Percentiles rank a stretch among this genome's conserved stretches.
These are phyloP conservation scores for Penicillium antarcticum DNA, from an alignment of 495 filamentous ascomycete species.

Conservation along the genomic window DNA sequence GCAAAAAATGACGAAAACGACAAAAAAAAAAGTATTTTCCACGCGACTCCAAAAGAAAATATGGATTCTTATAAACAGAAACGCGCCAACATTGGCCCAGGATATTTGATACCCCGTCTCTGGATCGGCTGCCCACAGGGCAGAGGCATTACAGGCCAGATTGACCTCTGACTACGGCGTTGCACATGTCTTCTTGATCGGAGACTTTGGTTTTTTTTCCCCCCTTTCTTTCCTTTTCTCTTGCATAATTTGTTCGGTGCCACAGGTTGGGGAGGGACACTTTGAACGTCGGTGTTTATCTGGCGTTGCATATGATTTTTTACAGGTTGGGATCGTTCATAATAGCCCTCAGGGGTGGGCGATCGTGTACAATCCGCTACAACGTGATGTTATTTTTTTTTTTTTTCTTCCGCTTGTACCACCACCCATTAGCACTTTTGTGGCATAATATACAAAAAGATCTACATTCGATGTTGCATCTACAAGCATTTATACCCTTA, in stretches of 20 bases:
- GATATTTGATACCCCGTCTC: slow-evolving; percentile 27
- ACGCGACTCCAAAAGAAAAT: slow-evolving; percentile 1
- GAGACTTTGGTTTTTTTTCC: slow-evolving; percentile 19
- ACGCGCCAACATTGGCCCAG: neutral
- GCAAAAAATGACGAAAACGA: slow-evolving; percentile 18
- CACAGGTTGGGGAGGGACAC: slow-evolving; percentile 15
- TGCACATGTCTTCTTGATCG: slow-evolving; percentile 29
- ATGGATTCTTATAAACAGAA: slow-evolving; percentile 7
- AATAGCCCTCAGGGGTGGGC: slow-evolving; percentile 4
- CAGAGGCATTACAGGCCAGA: slow-evolving; percentile 21
- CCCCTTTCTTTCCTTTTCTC: slow-evolving; percentile 8
- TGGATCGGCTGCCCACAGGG: slow-evolving; percentile 17
- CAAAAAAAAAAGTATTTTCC: slow-evolving; percentile 7
- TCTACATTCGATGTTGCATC: slow-evolving; percentile 1
- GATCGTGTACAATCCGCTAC: slow-evolving; percentile 29
- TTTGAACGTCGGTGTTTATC: slow-evolving; percentile 15
- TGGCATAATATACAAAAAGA: slow-evolving; percentile 22
- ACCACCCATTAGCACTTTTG: slow-evolving; percentile 11
- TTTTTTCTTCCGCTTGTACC: slow-evolving; percentile 16
- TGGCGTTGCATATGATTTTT: slow-evolving; percentile 21
- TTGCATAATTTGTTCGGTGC: slow-evolving; percentile 30
- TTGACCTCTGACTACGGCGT: slow-evolving; percentile 30
- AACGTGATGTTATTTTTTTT: slow-evolving; percentile 13
- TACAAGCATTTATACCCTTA: neutral
- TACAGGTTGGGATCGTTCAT: slow-evolving; percentile 18